These are phyloP conservation scores for Ceratocystis colombiana DNA, from an alignment of 2,329 filamentous ascomycete species.

Conservation along the genomic window DNA sequence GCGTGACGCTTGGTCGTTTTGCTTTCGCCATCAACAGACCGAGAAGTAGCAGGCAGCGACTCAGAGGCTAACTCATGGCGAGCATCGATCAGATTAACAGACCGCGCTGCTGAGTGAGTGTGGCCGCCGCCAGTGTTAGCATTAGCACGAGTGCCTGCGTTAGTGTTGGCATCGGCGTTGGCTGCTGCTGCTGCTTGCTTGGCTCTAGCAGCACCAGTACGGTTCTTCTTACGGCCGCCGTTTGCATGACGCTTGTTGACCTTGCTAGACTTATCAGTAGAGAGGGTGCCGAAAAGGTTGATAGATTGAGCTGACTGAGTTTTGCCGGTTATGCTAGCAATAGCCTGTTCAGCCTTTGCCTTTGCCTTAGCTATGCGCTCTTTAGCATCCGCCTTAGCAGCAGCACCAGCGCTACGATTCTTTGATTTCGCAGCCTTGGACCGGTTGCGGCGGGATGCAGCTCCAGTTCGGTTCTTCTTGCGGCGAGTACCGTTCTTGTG, in stretches of 20 bases:
- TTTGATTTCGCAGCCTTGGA: no score
- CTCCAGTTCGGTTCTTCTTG: conserved; percentile 8
- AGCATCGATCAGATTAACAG: not conserved
- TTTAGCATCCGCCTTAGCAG: no score
- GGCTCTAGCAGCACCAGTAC: not conserved
- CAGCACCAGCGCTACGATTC: no score
- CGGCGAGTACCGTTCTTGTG: not conserved
- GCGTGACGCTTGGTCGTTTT: not conserved
- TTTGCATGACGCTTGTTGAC: no score
- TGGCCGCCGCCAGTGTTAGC: not conserved
- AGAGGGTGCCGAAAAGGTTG: no score
- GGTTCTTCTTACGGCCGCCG: not conserved
- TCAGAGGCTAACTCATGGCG: not conserved
- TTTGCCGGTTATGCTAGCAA: no score
- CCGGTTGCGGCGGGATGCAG: no score
- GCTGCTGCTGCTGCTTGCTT: not conserved
- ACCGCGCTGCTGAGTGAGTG: not conserved
- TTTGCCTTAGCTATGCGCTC: not conserved
- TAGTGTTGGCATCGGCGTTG: not conserved
- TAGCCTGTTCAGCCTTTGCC: not conserved
- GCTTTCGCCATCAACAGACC: not conserved
- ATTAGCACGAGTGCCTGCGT: not conserved
- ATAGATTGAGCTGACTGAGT: no score
- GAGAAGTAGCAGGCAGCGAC: not conserved
- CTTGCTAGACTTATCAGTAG: no score